phyloP scores from a whole-genome alignment of 2,329 filamentous ascomycete genomes.

The Aspergillus costaricaensis region DNA sequence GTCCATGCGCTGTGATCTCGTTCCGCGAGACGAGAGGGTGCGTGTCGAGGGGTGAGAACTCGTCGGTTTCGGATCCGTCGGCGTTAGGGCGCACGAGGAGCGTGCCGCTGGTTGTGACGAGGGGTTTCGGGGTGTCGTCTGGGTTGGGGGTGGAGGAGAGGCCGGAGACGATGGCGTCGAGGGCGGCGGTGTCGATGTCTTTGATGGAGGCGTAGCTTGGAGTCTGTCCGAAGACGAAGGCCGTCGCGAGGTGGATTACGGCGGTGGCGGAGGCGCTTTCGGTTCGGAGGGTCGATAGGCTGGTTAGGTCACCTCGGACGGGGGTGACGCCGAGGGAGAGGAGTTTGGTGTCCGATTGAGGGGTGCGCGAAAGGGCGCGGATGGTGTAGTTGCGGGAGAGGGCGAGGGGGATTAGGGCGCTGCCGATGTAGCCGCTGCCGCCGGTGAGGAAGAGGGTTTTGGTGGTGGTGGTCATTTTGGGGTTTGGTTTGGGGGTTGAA shows the following conservation, averaged over 20 bases:
- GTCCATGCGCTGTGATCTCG: no score
- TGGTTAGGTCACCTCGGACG: slow-evolving; percentile 39
- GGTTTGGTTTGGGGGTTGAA: not conserved
- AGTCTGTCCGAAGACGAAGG: slow-evolving; percentile 43
- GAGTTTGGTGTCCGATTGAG: slow-evolving; percentile 32
- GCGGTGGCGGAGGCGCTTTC: slow-evolving; percentile 39
- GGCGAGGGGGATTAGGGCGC: slow-evolving; percentile 42
- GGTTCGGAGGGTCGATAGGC: slow-evolving; percentile 36
- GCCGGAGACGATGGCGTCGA: slow-evolving; percentile 38
- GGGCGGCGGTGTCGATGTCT: slow-evolving; percentile 36
- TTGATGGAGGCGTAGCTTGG: slow-evolving; percentile 24
- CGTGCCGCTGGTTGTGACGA: slow-evolving; percentile 44
- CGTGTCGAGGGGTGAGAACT: slow-evolving; percentile 14
- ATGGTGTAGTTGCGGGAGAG: slow-evolving; percentile 44
- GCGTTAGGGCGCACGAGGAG: slow-evolving; percentile 24
- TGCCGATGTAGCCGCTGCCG: slow-evolving; percentile 48
- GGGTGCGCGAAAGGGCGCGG: slow-evolving; percentile 44
- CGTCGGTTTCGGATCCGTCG: slow-evolving; percentile 34
- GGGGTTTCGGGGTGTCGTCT: slow-evolving; percentile 20
- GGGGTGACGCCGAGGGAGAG: slow-evolving; percentile 34
- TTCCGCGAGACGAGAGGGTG: slow-evolving; percentile 11
- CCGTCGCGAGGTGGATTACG: slow-evolving; percentile 47
- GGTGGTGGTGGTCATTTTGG: not conserved
- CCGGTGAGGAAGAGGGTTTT: slow-evolving; percentile 45
- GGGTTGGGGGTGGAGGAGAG: slow-evolving; percentile 18